A percentile compares a stretch with the other conserved stretches of the same genome.
Conservation (phyloP, 2,329 filamentous ascomycete genomes). For the Fusarium foetens region DNA sequence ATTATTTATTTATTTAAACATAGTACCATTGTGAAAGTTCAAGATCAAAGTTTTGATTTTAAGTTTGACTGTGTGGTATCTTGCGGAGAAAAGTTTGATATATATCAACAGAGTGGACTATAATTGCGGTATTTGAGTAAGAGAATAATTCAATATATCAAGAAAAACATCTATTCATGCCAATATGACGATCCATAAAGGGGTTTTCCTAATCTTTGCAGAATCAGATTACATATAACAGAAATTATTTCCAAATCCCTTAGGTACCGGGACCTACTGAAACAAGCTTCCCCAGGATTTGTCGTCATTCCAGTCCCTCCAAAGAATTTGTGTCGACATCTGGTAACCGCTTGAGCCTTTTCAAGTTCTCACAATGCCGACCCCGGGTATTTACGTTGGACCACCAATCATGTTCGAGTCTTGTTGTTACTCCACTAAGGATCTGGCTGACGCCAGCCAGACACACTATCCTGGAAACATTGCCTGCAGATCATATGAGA, state of each 20-base stretch:
- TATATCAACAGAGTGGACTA: accelerated
- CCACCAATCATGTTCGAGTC: background rate
- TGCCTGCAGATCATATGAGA: background rate
- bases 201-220: no score
- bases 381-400: no score
- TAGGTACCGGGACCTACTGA: background rate
- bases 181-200: no score
- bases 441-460: conserved; percentile 15
- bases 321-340: background rate
- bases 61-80: background rate
- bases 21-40: no score
- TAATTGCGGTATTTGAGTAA: accelerated
- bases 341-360: no score
- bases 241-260: background rate
- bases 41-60: accelerated
- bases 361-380: no score
- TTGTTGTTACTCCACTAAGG: background rate
- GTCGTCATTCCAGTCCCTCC: no score
- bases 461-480: background rate
- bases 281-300: no score
- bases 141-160: accelerated
- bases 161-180: no score
- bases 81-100: background rate
- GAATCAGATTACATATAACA: background rate
- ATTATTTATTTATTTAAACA: no score